These are phyloP conservation scores for Zymoseptoria brevis DNA, from an alignment of 2,329 filamentous ascomycete species.

Conservation along the genomic window DNA sequence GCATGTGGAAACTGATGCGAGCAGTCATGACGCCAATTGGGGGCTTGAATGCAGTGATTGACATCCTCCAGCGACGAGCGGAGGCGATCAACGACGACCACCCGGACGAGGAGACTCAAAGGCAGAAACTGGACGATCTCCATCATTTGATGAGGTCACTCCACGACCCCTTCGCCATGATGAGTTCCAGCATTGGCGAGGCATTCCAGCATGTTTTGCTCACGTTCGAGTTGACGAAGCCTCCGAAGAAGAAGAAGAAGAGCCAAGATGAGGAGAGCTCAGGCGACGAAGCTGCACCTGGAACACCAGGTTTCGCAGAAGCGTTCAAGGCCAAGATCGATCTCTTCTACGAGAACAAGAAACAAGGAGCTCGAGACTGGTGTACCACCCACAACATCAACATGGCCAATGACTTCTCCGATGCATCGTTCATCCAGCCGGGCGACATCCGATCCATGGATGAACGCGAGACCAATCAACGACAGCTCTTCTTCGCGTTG, in stretches of 20 bases:
- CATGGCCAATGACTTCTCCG: constrained; percentile 45
- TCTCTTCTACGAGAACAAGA: constrained; percentile 48
- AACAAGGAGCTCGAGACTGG: constrained; percentile 50
- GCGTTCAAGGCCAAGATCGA: constrained; percentile 47
- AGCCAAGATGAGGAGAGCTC: constrained; percentile 31
- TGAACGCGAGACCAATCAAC: constrained; percentile 57
- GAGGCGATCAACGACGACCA: constrained; percentile 37
- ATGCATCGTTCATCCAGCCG: constrained; percentile 43
- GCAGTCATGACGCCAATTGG: constrained; percentile 57
- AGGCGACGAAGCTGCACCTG: constrained; percentile 43
- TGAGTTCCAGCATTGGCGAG: constrained; percentile 56
- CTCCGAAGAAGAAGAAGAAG: constrained; percentile 24
- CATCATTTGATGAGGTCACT: constrained; percentile 63
- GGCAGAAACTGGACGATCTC: constrained; percentile 32
- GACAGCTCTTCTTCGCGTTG: constrained; percentile 63
- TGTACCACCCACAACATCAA: constrained; percentile 40
- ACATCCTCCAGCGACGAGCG: constrained; percentile 60
- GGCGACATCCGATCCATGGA: constrained; percentile 38
- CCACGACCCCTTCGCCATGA: constrained; percentile 57
- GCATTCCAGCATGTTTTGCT: constrained; percentile 57
- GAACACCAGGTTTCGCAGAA: constrained; percentile 50
- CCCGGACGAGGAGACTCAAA: constrained; percentile 11
- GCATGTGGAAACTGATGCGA: constrained; percentile 53
- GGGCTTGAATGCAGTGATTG: constrained; percentile 60
- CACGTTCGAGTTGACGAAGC: constrained; percentile 45